A percentile compares a stretch with the other conserved stretches of the same genome.
Conservation (phyloP, 2,329 filamentous ascomycete genomes). For the Pyricularia grisea region DNA sequence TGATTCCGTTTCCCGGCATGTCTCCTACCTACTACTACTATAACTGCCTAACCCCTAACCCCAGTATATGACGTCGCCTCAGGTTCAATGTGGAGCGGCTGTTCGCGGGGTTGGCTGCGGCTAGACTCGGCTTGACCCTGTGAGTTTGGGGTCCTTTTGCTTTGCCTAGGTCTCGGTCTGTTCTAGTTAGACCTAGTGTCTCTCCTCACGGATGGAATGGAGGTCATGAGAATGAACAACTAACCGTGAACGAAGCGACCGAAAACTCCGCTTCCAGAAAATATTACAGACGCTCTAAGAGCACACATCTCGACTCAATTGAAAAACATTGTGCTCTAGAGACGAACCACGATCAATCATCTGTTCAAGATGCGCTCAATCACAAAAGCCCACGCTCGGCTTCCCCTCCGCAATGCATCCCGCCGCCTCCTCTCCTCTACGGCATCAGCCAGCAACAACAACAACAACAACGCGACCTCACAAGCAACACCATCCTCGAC, state of each 20-base stretch:
- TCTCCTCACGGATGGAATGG: not conserved
- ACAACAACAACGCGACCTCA: not conserved
- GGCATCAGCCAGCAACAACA: not conserved
- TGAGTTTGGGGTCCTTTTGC: not conserved
- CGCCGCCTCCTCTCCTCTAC: conserved; percentile 6
- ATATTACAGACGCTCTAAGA: not conserved
- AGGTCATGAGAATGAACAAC: not conserved
- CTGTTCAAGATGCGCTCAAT: conserved; percentile 41
- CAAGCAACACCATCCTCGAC: conserved; percentile 15
- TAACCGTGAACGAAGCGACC: not conserved
- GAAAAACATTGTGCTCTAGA: not conserved
- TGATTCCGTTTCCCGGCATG: no score
- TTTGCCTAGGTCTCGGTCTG: not conserved
- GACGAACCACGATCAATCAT: not conserved
- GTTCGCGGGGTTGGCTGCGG: conserved; percentile 7
- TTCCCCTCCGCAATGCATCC: conserved; percentile 20
- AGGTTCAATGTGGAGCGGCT: not conserved
- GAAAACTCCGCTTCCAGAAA: not conserved
- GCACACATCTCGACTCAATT: not conserved
- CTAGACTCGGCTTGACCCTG: conserved; percentile 10
- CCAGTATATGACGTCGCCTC: not conserved
- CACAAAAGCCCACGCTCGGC: conserved; percentile 37
- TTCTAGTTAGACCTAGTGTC: not conserved
- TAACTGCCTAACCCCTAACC: not conserved
- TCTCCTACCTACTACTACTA: not conserved